Conservation (phyloP, 208 protist species). For the Naegleria lovaniensis region DNA sequence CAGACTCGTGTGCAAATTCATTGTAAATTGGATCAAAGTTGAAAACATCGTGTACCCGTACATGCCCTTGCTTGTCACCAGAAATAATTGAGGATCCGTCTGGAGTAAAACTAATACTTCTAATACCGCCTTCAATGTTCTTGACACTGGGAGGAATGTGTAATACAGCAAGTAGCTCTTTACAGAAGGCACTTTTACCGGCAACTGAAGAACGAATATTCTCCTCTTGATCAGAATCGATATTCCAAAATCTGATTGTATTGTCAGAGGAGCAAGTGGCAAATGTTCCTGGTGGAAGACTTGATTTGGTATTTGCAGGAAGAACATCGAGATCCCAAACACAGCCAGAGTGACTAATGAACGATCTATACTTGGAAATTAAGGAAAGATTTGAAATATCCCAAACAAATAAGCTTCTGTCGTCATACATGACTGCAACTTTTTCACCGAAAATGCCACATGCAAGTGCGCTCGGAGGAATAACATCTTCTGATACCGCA, state of each 20-base stretch:
- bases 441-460: neutral
- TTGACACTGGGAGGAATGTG: constrained; percentile 2
- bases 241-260: constrained; percentile 43
- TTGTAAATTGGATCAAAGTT: neutral
- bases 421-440: constrained; percentile 33
- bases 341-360: constrained; percentile 27
- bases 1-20: constrained; percentile 29
- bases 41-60: constrained; percentile 24
- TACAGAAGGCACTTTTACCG: neutral
- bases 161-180: constrained; percentile 25
- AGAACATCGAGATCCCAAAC: constrained; percentile 38
- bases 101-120: constrained; percentile 31
- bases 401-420: constrained; percentile 40
- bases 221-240: neutral
- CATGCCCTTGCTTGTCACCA: constrained; percentile 33
- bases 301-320: neutral
- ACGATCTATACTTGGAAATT: constrained; percentile 34
- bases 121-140: constrained; percentile 8
- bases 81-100: constrained; percentile 32
- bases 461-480: neutral
- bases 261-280: constrained; percentile 36
- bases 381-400: constrained; percentile 22
- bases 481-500: neutral
- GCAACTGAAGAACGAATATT: neutral
- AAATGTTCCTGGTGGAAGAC: constrained; percentile 32